Percentiles rank a stretch among this genome's conserved stretches.
Evolutionary conservation across 345 rosid genomes (phyloP).

Genomic region (Brassica incana): DNA sequence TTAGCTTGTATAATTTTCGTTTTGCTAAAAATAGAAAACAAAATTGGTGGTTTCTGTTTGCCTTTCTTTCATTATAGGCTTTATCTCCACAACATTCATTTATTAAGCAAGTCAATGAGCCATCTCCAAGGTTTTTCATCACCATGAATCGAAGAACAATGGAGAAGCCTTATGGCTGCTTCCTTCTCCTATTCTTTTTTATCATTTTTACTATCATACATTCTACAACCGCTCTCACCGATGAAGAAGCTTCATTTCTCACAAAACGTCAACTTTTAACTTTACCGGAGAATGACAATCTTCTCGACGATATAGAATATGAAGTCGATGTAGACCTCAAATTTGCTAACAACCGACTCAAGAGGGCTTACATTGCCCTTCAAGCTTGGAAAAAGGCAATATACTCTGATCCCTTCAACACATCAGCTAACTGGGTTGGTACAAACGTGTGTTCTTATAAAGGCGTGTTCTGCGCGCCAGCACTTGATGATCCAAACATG

Average conservation of each 20-base stretch:
- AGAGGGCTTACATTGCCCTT: conserved; percentile 68
- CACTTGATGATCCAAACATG: conserved; percentile 54
- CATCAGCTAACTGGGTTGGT: conserved; percentile 72
- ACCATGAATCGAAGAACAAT: conserved; percentile 40
- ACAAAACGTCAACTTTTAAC: conserved; percentile 64
- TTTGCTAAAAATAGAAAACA: conserved; percentile 18
- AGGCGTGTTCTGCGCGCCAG: conserved; percentile 75
- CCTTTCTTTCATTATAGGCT: conserved; percentile 27
- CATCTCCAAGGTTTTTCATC: conserved; percentile 38
- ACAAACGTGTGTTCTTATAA: conserved; percentile 64
- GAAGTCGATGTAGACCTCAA: conserved; percentile 35
- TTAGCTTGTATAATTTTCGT: conserved; percentile 15
- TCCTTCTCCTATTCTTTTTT: conserved; percentile 32
- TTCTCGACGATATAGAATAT: conserved; percentile 41
- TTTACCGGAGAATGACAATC: conserved; percentile 32
- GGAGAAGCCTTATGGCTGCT: conserved; percentile 59
- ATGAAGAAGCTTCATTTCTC: conserved; percentile 56
- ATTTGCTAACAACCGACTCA: conserved; percentile 55
- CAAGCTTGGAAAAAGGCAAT: conserved; percentile 67
- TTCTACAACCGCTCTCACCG: conserved; percentile 43
- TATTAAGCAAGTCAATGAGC: conserved; percentile 16
- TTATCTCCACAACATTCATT: conserved; percentile 17
- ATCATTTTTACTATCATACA: conserved; percentile 30
- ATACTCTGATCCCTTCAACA: conserved; percentile 71
- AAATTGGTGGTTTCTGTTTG: conserved; percentile 32